Conservation (phyloP, 371 early-diverging fungal genomes). For the Capillidium heterosporum region DNA sequence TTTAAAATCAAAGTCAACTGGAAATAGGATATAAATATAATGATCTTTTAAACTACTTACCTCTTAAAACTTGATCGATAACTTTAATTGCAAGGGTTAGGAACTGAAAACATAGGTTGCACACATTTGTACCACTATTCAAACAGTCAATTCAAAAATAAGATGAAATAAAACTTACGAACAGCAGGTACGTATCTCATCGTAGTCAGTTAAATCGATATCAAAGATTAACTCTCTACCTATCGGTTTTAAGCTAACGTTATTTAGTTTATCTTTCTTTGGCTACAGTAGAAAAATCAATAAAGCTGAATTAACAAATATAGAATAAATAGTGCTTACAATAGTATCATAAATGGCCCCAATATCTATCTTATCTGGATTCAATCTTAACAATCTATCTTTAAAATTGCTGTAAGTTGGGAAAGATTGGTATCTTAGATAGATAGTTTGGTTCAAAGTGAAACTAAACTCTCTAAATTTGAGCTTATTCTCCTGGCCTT, state of each 20-base stretch:
- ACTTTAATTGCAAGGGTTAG: conserved; percentile 87
- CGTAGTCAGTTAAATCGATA: conserved; percentile 99
- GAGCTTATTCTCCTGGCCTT: conserved; percentile 52
- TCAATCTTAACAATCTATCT: conserved; percentile 43
- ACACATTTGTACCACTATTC: conserved; percentile 64
- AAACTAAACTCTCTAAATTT: conserved; percentile 89
- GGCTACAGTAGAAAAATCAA: conserved; percentile 30
- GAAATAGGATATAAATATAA: background rate
- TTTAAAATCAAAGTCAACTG: conserved; percentile 93
- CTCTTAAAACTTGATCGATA: conserved; percentile 46
- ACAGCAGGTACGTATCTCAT: conserved; percentile 92
- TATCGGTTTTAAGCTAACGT: conserved; percentile 51
- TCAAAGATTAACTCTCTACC: conserved; percentile 97
- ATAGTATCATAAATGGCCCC: conserved; percentile 83
- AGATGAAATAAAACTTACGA: conserved; percentile 18
- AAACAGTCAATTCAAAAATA: background rate
- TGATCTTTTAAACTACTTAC: conserved; percentile 14
- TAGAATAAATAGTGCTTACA: conserved; percentile 17
- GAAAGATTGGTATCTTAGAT: conserved; percentile 82
- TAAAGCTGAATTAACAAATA: background rate
- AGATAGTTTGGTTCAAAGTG: conserved; percentile 53
- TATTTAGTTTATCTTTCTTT: conserved; percentile 47
- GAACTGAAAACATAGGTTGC: conserved; percentile 83
- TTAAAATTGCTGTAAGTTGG: conserved; percentile 46
- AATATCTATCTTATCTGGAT: conserved; percentile 91